phyloP scores from a whole-genome alignment of 2,329 filamentous ascomycete species.

The Ceratocystis lukuohia region DNA sequence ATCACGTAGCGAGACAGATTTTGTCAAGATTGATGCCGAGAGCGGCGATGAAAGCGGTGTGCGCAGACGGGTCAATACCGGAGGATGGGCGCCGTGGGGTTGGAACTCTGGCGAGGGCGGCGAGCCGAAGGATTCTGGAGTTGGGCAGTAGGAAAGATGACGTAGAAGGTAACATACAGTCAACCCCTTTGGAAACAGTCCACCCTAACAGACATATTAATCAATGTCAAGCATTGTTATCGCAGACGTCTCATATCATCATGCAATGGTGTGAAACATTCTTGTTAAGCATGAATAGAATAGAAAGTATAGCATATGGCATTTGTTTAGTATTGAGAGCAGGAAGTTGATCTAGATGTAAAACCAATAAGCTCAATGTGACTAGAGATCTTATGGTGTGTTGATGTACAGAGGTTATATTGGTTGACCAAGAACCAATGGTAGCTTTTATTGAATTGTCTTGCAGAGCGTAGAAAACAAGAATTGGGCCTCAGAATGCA shows the following conservation, averaged over 20 bases:
- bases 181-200: neutral
- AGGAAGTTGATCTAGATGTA: neutral
- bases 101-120: constrained; percentile 26
- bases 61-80: constrained; percentile 25
- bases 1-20: constrained; percentile 75
- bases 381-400: neutral
- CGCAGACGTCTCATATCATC: neutral
- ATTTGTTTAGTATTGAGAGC: neutral
- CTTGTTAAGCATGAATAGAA: neutral
- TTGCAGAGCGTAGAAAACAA: neutral
- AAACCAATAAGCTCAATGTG: neutral
- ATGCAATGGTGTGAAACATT: neutral
- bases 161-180: neutral
- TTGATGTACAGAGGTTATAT: constrained; percentile 10
- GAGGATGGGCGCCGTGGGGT: constrained; percentile 38
- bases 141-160: constrained; percentile 25
- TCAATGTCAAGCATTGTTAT: neutral
- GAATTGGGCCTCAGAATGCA: neutral
- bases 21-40: constrained; percentile 75
- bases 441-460: neutral
- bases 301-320: neutral
- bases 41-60: constrained; percentile 44
- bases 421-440: neutral
- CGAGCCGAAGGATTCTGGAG: constrained; percentile 29
- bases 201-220: neutral